These are phyloP conservation scores for Talaromyces amestolkiae DNA, from an alignment of 2,329 filamentous ascomycete species.

Conservation along the genomic window DNA sequence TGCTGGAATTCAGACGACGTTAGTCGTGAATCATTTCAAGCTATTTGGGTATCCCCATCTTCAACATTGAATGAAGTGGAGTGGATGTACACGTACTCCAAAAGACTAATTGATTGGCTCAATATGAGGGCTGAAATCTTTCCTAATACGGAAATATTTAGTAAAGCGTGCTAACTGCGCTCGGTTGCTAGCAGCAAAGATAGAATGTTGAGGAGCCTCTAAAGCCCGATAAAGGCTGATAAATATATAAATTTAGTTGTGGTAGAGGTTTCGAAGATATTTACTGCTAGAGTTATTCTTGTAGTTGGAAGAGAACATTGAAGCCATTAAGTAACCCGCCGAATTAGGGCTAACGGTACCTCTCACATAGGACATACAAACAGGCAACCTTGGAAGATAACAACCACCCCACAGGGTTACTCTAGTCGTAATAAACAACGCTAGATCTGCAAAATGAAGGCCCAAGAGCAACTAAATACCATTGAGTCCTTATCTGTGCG, in stretches of 20 bases:
- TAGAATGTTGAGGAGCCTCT: neutral
- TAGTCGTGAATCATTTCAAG: neutral
- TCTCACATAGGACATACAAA: neutral
- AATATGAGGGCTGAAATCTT: neutral
- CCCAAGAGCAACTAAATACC: neutral
- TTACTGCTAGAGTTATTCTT: neutral
- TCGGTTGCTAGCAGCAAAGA: neutral
- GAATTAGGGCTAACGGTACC: neutral
- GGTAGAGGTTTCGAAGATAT: too few relatives aligned
- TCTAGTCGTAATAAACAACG: neutral
- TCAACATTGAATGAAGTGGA: neutral
- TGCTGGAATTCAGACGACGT: conserved; percentile 14
- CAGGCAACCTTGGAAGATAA: neutral
- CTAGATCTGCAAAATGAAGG: neutral
- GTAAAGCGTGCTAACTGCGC: neutral
- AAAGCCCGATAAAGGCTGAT: too few relatives aligned
- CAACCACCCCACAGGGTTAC: neutral
- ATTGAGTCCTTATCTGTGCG: conserved; percentile 3
- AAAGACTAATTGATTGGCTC: neutral
- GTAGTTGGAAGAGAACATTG: neutral
- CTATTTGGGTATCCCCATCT: neutral
- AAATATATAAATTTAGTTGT: too few relatives aligned
- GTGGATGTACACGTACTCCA: neutral
- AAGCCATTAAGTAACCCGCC: neutral
- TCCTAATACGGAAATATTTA: neutral